phyloP scores from a whole-genome alignment of 495 filamentous ascomycete species.

The Cladorrhinum samala region DNA sequence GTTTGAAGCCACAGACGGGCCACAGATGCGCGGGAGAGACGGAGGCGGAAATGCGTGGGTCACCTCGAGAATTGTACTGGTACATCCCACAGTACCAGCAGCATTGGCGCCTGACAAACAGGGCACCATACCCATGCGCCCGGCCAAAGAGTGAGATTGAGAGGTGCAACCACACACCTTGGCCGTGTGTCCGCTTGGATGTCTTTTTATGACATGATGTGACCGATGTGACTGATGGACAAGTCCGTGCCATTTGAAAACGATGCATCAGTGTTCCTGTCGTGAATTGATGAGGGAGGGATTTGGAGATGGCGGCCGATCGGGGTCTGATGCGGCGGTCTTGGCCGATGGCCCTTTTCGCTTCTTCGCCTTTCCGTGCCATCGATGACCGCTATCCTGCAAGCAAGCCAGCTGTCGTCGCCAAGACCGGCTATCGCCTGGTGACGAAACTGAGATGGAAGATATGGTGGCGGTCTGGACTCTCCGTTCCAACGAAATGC shows the following conservation, averaged over 20 bases:
- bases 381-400: neutral
- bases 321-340: neutral
- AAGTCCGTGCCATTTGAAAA: neutral
- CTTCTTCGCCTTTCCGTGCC: neutral
- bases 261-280: neutral
- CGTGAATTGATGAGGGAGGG: too few species aligned
- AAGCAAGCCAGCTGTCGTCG: neutral
- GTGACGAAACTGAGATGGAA: neutral
- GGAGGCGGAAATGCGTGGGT: neutral
- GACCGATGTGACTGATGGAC: neutral
- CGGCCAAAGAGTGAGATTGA: conserved; percentile 1
- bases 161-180: neutral
- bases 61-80: conserved; percentile 8
- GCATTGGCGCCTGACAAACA: conserved; percentile 2
- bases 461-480: neutral
- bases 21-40: conserved; percentile 9
- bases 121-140: conserved; percentile 7
- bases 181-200: neutral
- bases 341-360: neutral
- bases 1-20: conserved; percentile 14
- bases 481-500: neutral
- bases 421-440: neutral
- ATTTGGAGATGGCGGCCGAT: too few species aligned
- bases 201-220: neutral
- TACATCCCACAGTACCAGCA: conserved; percentile 3